Conservation (phyloP, 441 rosid genomes). For the Pelargonium citronellum region DNA sequence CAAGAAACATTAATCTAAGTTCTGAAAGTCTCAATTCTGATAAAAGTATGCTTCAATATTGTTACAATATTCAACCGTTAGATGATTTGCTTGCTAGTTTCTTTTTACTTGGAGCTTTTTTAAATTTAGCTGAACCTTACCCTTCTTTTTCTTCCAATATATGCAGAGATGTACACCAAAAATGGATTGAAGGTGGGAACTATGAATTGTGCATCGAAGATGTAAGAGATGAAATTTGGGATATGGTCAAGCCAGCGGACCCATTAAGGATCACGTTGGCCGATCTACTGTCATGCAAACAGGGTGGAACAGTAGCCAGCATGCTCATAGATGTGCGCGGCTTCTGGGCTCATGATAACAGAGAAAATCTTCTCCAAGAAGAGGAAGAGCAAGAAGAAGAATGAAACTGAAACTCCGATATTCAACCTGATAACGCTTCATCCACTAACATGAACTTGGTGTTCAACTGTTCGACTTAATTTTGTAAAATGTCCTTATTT, state of each 20-base stretch:
- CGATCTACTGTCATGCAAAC: conserved; percentile 82
- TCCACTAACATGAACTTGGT: neutral
- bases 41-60: too few relatives aligned
- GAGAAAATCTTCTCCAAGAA: conserved; percentile 97
- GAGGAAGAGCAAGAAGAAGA: conserved; percentile 95
- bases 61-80: too few relatives aligned
- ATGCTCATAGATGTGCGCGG: conserved; percentile 96
- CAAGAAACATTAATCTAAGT: too few relatives aligned
- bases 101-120: neutral
- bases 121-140: neutral
- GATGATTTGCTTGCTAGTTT: too few relatives aligned
- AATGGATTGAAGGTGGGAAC: conserved; percentile 99
- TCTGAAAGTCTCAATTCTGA: too few relatives aligned
- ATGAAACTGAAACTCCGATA: conserved; percentile 16
- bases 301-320: conserved; percentile 96
- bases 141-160: neutral
- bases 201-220: conserved; percentile 92
- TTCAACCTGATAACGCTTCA: neutral
- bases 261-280: conserved; percentile 57
- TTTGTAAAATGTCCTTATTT: neutral
- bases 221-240: conserved; percentile 98
- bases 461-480: neutral
- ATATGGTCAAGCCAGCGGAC: conserved; percentile 95
- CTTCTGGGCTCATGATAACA: conserved; percentile 97
- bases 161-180: conserved; percentile 94